Conservation (phyloP, 257 asterid species). For the Oldenlandia corymbosa region DNA sequence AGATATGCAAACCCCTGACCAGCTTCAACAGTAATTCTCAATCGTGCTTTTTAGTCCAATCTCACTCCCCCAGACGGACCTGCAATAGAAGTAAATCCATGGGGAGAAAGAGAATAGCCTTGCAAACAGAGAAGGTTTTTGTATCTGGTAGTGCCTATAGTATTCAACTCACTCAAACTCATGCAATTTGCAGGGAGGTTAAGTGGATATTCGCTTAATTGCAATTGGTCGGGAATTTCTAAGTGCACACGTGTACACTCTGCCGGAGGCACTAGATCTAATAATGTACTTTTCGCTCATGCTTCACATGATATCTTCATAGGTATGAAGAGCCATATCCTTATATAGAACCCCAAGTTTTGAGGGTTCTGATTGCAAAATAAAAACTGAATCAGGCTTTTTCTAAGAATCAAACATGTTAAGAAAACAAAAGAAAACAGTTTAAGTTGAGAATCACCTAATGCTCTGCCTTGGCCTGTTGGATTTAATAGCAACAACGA, state of each 20-base stretch:
- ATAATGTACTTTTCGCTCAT: constrained; percentile 71
- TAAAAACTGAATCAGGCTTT: background rate
- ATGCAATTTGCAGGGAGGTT: constrained; percentile 41
- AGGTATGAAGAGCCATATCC: no score
- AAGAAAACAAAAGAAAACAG: background rate
- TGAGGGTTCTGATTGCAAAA: constrained; percentile 38
- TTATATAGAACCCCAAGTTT: no score
- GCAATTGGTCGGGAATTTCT: constrained; percentile 89
- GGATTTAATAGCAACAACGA: constrained; percentile 67
- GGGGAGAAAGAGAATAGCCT: constrained; percentile 76
- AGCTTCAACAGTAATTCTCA: constrained; percentile 79
- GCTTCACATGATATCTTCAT: no score
- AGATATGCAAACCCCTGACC: constrained; percentile 93
- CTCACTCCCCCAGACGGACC: constrained; percentile 77
- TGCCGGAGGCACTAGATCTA: constrained; percentile 94
- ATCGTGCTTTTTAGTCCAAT: constrained; percentile 86
- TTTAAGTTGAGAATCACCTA: constrained; percentile 28
- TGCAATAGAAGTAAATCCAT: constrained; percentile 35
- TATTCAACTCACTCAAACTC: constrained; percentile 86
- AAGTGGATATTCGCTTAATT: constrained; percentile 83
- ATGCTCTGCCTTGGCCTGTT: constrained; percentile 33
- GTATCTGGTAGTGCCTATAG: constrained; percentile 80
- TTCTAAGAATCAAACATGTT: background rate
- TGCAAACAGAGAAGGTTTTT: constrained; percentile 87
- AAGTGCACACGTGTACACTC: constrained; percentile 68